Evolutionary conservation across 2,329 filamentous ascomycete species (phyloP).

Genomic region (Trichoderma aggressivum): DNA sequence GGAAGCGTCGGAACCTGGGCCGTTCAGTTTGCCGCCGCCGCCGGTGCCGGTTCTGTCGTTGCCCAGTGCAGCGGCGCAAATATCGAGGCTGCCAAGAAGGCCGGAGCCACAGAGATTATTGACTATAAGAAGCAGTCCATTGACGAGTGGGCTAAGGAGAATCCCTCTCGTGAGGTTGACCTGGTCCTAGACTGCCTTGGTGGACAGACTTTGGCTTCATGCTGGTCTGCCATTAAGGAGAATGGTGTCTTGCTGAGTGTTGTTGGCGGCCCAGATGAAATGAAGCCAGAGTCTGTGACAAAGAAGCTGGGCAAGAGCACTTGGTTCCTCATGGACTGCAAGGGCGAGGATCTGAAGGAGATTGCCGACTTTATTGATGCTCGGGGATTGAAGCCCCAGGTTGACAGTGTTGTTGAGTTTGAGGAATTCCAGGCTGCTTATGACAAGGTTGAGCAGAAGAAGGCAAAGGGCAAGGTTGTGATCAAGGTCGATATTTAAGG

Average conservation of each 20-base stretch:
- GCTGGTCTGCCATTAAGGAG: slow-evolving; percentile 36
- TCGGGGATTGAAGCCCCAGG: slow-evolving; percentile 30
- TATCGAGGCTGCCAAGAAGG: slow-evolving; percentile 27
- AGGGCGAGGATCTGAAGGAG: slow-evolving; percentile 34
- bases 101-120: slow-evolving; percentile 38
- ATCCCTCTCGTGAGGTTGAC: slow-evolving; percentile 31
- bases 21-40: slow-evolving; percentile 36
- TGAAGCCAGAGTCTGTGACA: slow-evolving; percentile 29
- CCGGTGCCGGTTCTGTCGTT: slow-evolving; percentile 36
- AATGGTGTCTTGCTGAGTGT: slow-evolving; percentile 36
- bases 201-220: slow-evolving; percentile 30
- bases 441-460: slow-evolving; percentile 34
- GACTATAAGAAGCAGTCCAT: slow-evolving; percentile 35
- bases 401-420: slow-evolving; percentile 41
- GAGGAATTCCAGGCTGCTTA: slow-evolving; percentile 38
- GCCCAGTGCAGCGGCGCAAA: slow-evolving; percentile 33
- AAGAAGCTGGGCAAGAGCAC: slow-evolving; percentile 31
- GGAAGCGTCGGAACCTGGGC: slow-evolving; percentile 41
- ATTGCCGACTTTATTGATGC: slow-evolving; percentile 35
- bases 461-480: slow-evolving; percentile 39
- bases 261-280: slow-evolving; percentile 28
- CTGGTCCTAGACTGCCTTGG: slow-evolving; percentile 38
- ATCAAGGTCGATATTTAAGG: slow-evolving; percentile 29
- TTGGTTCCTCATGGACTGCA: slow-evolving; percentile 39
- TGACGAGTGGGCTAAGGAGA: slow-evolving; percentile 31